Base-by-base conservation (phyloP, 1,284 basidiomycete genomes). In the Mycosarcoma mackinlayi region DNA sequence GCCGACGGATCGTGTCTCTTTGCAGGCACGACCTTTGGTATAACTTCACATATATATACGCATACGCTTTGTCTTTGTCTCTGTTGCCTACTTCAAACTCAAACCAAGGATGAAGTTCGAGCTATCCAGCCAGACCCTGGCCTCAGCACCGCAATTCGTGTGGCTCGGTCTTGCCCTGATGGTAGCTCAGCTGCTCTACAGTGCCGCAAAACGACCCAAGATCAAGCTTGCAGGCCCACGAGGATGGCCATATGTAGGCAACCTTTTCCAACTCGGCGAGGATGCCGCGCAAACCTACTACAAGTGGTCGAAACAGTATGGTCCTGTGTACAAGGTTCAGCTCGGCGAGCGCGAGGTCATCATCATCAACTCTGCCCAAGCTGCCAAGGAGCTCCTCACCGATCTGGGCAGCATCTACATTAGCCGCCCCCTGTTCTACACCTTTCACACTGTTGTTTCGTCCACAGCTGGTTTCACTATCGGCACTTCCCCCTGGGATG, bases 401-500 rank as follows among this genome's bases (percentile, higher is more conserved):
- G 68, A 71, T 21, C 34, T 59, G 39, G 68, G 68, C 19, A 67
- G 63, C 52, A 51, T 63, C 44, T 71, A 71, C 54, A 71, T 71
- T 49, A 63, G 58, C 21, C 58, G 68, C 25, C 68, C 68, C 7
- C 42, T 66, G 2, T 71, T 71, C 54, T 60, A 71, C 44, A 63
- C 62, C 21, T 71, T 71, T 48, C 68, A 71, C 58, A 66, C 66
- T 4, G 68, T 71, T 13, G 68, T 71, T 37, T 62, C 58, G 3
- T 67, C 64, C 0, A 71, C 68, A 10, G 68, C 68, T 5, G 68
- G 68, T 2, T 71, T 59, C 50, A 71, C 68, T 1, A 71, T 71
- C 33, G 68, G 68, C 24, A 71, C 68, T 9, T 67, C 63, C 18
- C 68, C 68, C 3, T 71, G 68, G 68, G 68, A 71, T 48, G 68